These are phyloP conservation scores for Lactifluus piperatus DNA, from an alignment of 768 basidiomycete genomes.

Conservation along the genomic window DNA sequence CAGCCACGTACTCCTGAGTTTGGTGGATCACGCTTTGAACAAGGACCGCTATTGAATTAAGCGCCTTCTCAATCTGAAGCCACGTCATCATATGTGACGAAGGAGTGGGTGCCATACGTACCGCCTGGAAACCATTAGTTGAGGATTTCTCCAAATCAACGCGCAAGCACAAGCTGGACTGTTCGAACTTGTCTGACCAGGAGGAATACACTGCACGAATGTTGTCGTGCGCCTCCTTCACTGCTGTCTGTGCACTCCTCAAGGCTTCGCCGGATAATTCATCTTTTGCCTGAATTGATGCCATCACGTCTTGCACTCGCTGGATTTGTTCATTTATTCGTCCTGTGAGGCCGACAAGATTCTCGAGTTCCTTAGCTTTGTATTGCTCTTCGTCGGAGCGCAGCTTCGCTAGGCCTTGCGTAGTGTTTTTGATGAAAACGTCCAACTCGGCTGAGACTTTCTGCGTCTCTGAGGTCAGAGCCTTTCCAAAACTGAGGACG, in stretches of 20 bases:
- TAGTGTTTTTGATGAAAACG: conserved; percentile 50
- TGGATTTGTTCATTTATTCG: conserved; percentile 51
- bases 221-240: conserved; percentile 45
- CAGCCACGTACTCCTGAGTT: conserved; percentile 45
- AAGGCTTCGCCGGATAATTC: conserved; percentile 45
- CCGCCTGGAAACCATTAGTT: conserved; percentile 38
- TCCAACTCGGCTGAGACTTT: conserved; percentile 49
- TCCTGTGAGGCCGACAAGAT: conserved; percentile 40
- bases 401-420: conserved; percentile 45
- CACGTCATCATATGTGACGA: background rate
- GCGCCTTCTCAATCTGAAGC: conserved; percentile 43
- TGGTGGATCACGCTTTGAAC: conserved; percentile 54
- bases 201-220: conserved; percentile 42
- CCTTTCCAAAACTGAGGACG: conserved; percentile 53
- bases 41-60: conserved; percentile 49
- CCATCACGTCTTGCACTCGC: conserved; percentile 42
- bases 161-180: conserved; percentile 40
- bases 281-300: conserved; percentile 48
- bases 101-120: conserved; percentile 22
- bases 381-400: conserved; percentile 48
- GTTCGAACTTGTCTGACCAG: conserved; percentile 50
- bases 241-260: conserved; percentile 35
- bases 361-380: conserved; percentile 46
- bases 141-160: conserved; percentile 37
- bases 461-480: conserved; percentile 45